Evolutionary conservation across 257 asterid species (phyloP), one percentile per base, ranked within the genome.

Genomic region (Solanum pinnatisectum): DNA sequence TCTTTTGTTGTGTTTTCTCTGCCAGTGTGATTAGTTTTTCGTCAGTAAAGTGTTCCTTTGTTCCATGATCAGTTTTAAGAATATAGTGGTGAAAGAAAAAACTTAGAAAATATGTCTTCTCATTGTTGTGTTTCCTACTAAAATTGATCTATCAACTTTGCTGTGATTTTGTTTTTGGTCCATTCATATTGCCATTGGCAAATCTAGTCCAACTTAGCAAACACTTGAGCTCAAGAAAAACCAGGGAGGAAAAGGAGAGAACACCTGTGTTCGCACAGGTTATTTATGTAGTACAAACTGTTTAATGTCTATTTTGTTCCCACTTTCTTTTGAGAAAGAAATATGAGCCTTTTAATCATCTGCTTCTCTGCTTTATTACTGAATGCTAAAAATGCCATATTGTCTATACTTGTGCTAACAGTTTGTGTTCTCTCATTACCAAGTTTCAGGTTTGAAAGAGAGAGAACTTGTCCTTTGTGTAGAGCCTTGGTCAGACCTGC

Each of bases 391-490:
- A 79, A 16, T 9, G 25, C 1, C 10, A 5, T 30, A 15, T 30
- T 18, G 85, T 49, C 32, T 82, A 46, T 32, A 32, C 12, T 46
- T 82, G 70, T 82, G 85, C 44, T 82, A 49, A 82, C 42, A 30
- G 85, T 82, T 46, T 1, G 30, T 82, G 42, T 82, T 23, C 30
- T 46, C 40, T 79, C 27, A 46, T 15, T 20, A 8, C 67, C 67
- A 79, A 27, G 42, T 84, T 88, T 73, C 95, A 94, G 98, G 98
- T 94, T 96, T 87, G 98, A 96, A 90, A 88, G 97, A 91, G 98
- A 95, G 87, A 91, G 97, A 91, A 94, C 96, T 42, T 96, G 98
- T 91, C 98, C 98, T 42, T 87, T 96, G 83, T 96, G 98, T 91
- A 92, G 98, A 91, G 97, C 98, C 42, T 87, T 94, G 88, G 98